Evolutionary conservation across 257 asterid species (phyloP), one percentile per base, ranked within the genome.

Genomic region (Solanum rostratum): DNA sequence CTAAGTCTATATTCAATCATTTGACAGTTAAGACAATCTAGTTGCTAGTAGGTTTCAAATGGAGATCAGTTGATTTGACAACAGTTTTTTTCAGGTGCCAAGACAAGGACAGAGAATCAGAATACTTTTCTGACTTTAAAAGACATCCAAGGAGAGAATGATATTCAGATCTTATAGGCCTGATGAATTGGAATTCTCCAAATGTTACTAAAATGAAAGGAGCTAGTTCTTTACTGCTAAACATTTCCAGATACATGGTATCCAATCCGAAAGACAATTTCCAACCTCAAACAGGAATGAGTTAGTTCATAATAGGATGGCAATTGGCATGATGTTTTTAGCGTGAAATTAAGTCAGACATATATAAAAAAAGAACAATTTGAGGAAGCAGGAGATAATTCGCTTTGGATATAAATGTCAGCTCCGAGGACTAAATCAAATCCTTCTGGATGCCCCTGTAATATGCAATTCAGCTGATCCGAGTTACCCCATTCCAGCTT

Each of bases 401-500:
- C 81, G 46, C 83, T 83, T 50, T 82, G 99, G 99, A 94, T 95
- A 95, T 95, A 96, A 73, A 96, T 96, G 93, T 96, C 99, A 81
- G 98, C 99, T 86, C 99, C 99, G 76, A 96, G 95, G 74, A 96
- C 89, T 85, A 95, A 90, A 89, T 96, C 98, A 84, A 95, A 96
- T 89, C 98, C 99, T 84, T 84, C 83, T 0, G 93, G 91, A 86
- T 89, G 95, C 87, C 60, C 86, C 85, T 89, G 87, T 89, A 96
- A 85, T 69, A 96, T 88, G 82, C 22, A 5, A 84, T 94, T 70
- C 76, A 95, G 89, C 86, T 96, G 99, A 85, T 93, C 97, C 29
- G 90, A 37, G 84, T 91, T 86, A 24, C 98, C 99, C 99, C 99
- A 96, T 89, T 96, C 99, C 83, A 96, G 93, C 87, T 92, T 95